phyloP scores from a whole-genome alignment of 306 rosid species.

The Ormosia semicastrata region DNA sequence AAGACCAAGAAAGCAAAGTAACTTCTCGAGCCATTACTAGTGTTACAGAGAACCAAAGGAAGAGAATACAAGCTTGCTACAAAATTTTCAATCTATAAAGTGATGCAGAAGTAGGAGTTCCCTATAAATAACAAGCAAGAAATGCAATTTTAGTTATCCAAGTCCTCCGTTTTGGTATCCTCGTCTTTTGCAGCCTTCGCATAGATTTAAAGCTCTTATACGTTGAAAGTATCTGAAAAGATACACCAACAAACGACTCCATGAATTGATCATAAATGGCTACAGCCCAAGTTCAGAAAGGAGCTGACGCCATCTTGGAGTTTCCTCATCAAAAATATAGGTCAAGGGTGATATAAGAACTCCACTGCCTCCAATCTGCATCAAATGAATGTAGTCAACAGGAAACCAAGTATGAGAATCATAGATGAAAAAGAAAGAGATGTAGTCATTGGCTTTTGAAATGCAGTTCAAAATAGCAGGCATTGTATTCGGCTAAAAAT shows the following conservation, averaged over 20 bases:
- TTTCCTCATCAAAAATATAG: conserved; percentile 93
- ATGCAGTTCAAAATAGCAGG: not conserved
- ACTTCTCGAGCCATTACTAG: not conserved
- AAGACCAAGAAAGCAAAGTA: not conserved
- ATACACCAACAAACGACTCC: not conserved
- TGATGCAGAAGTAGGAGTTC: not conserved
- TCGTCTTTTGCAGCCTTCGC: too few species aligned
- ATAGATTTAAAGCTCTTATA: too few species aligned
- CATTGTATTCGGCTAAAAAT: not conserved
- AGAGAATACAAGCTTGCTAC: conserved; percentile 1
- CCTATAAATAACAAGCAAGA: not conserved
- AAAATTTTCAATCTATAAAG: conserved; percentile 16
- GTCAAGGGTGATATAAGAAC: conserved; percentile 92
- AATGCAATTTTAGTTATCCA: conserved; percentile 5
- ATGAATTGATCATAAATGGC: not conserved
- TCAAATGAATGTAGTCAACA: conserved; percentile 15
- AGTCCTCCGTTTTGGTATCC: not conserved
- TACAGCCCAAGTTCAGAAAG: conserved; percentile 70
- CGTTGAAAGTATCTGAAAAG: not conserved
- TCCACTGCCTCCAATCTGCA: conserved; percentile 97
- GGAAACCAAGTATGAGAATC: conserved; percentile 14
- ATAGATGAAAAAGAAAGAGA: not conserved
- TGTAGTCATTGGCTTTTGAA: too few species aligned
- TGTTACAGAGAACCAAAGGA: not conserved
- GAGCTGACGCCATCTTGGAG: conserved; percentile 91